A percentile compares a stretch with the other conserved stretches of the same genome.
Evolutionary conservation across 306 rosid genomes (phyloP).

Genomic region (Glycine latifolia): DNA sequence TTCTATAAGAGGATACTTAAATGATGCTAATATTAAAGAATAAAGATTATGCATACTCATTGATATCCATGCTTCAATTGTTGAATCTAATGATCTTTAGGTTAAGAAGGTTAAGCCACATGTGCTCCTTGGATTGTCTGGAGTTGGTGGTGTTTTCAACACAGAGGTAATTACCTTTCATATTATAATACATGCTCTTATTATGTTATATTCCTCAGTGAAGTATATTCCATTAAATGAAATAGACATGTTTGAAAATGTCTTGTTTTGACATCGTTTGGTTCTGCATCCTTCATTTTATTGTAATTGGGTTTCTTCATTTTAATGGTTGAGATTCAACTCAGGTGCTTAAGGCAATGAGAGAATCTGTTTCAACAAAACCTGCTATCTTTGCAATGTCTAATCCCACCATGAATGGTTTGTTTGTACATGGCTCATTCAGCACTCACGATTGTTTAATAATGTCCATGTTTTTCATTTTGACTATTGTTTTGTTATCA

Average conservation of each 20-base stretch:
- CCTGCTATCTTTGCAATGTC: slow-evolving; percentile 96
- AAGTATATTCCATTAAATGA: slow-evolving; percentile 17
- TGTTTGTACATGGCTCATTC: slow-evolving; percentile 53
- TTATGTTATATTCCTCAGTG: slow-evolving; percentile 16
- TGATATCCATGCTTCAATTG: slow-evolving; percentile 25
- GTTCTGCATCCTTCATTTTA: slow-evolving; percentile 41
- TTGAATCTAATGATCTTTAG: slow-evolving; percentile 53
- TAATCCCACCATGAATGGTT: slow-evolving; percentile 91
- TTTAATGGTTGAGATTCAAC: slow-evolving; percentile 46
- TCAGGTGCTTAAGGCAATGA: slow-evolving; percentile 88
- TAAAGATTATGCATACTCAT: slow-evolving; percentile 27
- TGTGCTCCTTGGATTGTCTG: slow-evolving; percentile 93
- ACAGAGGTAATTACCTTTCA: slow-evolving; percentile 66
- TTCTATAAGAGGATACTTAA: slow-evolving; percentile 24
- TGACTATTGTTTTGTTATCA: slow-evolving; percentile 23
- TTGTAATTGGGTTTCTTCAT: slow-evolving; percentile 40
- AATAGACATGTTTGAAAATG: slow-evolving; percentile 34
- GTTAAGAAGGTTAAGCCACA: slow-evolving; percentile 86
- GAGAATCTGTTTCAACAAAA: slow-evolving; percentile 80
- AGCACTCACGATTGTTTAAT: slow-evolving; percentile 41
- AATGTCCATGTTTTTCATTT: slow-evolving; percentile 36
- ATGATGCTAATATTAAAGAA: slow-evolving; percentile 26
- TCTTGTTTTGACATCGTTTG: slow-evolving; percentile 35
- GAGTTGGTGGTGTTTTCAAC: slow-evolving; percentile 86
- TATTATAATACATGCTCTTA: slow-evolving; percentile 14